Base-by-base conservation (phyloP, 2,329 filamentous ascomycete genomes). In the Neofusicoccum sp. region DNA sequence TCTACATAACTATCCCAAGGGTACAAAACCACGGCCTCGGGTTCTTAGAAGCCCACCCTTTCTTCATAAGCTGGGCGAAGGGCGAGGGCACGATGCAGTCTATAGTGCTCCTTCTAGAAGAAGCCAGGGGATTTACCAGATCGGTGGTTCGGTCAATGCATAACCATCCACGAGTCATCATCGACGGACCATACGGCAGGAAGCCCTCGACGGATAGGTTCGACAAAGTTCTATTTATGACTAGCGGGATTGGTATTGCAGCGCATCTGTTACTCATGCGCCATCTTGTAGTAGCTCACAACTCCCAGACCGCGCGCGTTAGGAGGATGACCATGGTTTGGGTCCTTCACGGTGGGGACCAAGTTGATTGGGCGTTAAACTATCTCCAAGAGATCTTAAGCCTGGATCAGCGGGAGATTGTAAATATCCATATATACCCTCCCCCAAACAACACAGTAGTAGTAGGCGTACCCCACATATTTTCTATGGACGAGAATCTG, bases 111-210 rank as follows among this genome's bases (percentile, higher is more conserved):
- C 43, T 12, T 5, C n/a, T 45, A 9, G 44, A 64, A 48, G 48
- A 48, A 14, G 14, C 22, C 1, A 47, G 33, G 3, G 66, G 66
- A 31, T 66, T 67, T 36, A 64, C 59, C 36, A 47, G 34, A 36
- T 29, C 60, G 28, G 12, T 56, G 3, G 39, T 62, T 12, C 63
- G 58, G 22, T 9, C 41, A 11, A 47, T 48, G 16, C 9, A 11
- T 2, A 6, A 56, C 5, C 16, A 29, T 9, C 63, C 48, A 12
- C 56, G 62, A 6, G 43, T 63, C 2, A 48, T 67, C 16, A 29
- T 67, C 9, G 66, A 67, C 49, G 63, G 66, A n/a, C 66, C 64
- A 4, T 67, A 67, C 36, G 64, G 66, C 31, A 41, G 47, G 16
- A 7, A 34, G 29, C 56, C 45, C 12, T 29, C 56, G 3, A 16